A percentile compares a stretch with the other conserved stretches of the same genome.
phyloP scores from a whole-genome alignment of 2,329 filamentous ascomycete genomes.

The Aspergillus sclerotialis region DNA sequence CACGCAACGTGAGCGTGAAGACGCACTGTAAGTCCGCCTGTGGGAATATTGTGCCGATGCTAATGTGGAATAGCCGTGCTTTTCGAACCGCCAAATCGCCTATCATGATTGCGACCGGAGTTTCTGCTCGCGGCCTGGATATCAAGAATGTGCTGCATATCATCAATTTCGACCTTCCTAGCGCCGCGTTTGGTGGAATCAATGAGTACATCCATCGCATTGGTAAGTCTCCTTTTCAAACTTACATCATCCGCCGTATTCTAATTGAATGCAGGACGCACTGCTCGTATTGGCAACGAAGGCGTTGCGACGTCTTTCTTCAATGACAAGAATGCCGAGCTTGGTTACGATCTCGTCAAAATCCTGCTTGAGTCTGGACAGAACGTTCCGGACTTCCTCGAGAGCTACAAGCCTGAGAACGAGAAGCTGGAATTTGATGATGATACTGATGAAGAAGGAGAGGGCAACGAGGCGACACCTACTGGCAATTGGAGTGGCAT shows the following conservation, averaged over 20 bases:
- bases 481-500: conserved; percentile 13
- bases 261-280: conserved; percentile 57
- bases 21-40: conserved; percentile 60
- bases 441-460: conserved; percentile 41
- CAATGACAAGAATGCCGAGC: conserved; percentile 65
- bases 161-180: conserved; percentile 87
- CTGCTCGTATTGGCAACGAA: conserved; percentile 82
- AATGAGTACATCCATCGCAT: conserved; percentile 93
- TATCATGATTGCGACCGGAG: conserved; percentile 77
- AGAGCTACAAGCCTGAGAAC: conserved; percentile 45
- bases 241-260: conserved; percentile 1
- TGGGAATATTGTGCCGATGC: background rate
- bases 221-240: conserved; percentile 50
- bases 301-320: conserved; percentile 88
- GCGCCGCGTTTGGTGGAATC: conserved; percentile 70
- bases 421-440: conserved; percentile 46
- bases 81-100: conserved; percentile 71
- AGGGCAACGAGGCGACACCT: conserved; percentile 10
- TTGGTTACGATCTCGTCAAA: conserved; percentile 70
- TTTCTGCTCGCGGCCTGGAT: conserved; percentile 83
- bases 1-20: conserved; percentile 85
- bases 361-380: conserved; percentile 75
- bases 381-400: conserved; percentile 73
- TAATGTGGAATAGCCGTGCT: conserved; percentile 47
- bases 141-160: conserved; percentile 82